Conservation (phyloP, 257 asterid genomes). For the Buddleja alternifolia region DNA sequence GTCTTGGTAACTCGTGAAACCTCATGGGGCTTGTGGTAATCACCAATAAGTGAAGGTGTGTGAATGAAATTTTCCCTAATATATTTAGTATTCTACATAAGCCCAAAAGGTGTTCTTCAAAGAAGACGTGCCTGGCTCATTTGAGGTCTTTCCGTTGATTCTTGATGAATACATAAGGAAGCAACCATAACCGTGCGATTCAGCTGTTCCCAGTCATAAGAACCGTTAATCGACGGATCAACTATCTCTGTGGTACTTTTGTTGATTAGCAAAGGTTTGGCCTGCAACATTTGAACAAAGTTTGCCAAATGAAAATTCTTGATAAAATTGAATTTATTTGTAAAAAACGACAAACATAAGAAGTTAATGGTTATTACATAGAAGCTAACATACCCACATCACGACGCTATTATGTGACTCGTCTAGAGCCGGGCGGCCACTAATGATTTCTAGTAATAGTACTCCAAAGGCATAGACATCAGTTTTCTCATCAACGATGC, state of each 20-base stretch:
- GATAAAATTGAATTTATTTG: neutral
- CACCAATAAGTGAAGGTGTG: no score
- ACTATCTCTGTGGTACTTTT: slow-evolving; percentile 54
- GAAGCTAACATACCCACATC: slow-evolving; percentile 82
- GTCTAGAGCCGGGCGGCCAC: slow-evolving; percentile 94
- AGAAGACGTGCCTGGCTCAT: slow-evolving; percentile 76
- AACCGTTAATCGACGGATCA: slow-evolving; percentile 70
- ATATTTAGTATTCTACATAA: neutral
- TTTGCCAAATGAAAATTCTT: neutral
- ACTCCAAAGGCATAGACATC: slow-evolving; percentile 96
- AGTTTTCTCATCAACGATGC: slow-evolving; percentile 90
- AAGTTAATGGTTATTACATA: neutral
- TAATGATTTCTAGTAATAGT: slow-evolving; percentile 70
- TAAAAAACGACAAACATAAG: neutral
- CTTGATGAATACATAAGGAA: slow-evolving; percentile 73
- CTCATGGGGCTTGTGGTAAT: no score
- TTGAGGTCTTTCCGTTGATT: slow-evolving; percentile 73
- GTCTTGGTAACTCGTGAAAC: no score
- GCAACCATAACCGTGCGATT: slow-evolving; percentile 67
- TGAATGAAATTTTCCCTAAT: no score
- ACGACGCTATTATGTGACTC: slow-evolving; percentile 74
- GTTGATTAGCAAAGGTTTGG: slow-evolving; percentile 68
- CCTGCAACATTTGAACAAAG: slow-evolving; percentile 49
- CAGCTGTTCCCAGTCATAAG: slow-evolving; percentile 66
- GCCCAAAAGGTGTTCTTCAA: neutral